Percentiles rank a stretch among this genome's conserved stretches.
phyloP scores from a whole-genome alignment of 257 asterid genomes.

The Nicotiana paniculata region DNA sequence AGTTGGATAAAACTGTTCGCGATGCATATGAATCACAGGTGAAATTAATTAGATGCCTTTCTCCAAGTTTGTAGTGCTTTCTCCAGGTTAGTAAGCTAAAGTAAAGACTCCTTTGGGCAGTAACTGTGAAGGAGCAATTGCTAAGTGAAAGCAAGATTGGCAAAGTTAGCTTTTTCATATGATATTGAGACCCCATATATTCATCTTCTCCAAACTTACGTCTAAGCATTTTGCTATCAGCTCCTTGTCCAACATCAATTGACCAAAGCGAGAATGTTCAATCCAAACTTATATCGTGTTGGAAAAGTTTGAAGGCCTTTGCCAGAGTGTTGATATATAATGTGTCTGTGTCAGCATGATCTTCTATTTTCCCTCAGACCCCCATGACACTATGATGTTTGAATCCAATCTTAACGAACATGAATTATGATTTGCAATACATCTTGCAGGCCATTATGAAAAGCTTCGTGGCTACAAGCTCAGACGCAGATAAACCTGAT shows the following conservation, averaged over 20 bases:
- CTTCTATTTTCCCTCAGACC: background rate
- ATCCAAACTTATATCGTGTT: background rate
- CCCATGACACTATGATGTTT: background rate
- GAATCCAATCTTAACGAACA: background rate
- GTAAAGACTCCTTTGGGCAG: background rate
- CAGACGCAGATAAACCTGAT: constrained; percentile 53
- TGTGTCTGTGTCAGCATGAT: background rate
- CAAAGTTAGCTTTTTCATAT: background rate
- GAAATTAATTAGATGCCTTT: constrained; percentile 11
- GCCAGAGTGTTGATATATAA: background rate
- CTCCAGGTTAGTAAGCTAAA: background rate
- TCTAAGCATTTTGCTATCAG: background rate
- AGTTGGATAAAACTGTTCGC: constrained; percentile 57
- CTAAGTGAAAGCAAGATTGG: background rate
- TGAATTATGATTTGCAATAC: background rate
- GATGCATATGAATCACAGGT: constrained; percentile 72
- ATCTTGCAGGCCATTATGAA: constrained; percentile 86
- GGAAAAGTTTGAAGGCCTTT: background rate
- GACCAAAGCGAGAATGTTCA: background rate
- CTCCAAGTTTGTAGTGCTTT: background rate
- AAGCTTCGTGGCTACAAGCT: constrained; percentile 57
- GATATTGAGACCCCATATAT: background rate
- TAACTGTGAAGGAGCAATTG: background rate
- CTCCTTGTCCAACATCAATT: background rate
- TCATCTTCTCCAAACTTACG: background rate